Evolutionary conservation across 2,329 filamentous ascomycete species (phyloP).

Genomic region (Arthroderma sp.): DNA sequence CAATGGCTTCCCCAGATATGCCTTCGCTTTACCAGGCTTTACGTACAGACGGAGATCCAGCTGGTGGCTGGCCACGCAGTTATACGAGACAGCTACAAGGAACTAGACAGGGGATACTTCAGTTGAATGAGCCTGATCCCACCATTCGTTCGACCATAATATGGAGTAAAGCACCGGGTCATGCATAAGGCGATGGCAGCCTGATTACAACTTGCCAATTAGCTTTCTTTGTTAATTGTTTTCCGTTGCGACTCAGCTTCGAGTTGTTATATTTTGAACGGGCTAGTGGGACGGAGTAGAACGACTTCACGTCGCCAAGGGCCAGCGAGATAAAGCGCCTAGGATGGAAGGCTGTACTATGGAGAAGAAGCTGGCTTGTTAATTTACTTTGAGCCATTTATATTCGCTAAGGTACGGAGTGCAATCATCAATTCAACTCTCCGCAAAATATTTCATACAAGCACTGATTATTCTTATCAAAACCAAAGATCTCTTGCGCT

Average conservation of each 20-base stretch:
- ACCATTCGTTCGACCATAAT: not conserved
- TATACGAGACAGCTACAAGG: not conserved
- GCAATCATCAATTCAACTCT: too few relatives aligned
- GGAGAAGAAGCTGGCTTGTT: too few relatives aligned
- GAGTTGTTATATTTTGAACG: too few relatives aligned
- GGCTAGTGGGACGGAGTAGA: too few relatives aligned
- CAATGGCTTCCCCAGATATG: not conserved
- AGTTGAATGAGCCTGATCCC: not conserved
- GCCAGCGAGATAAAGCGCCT: too few relatives aligned
- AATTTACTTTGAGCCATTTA: too few relatives aligned
- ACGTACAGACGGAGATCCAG: not conserved
- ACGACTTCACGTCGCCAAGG: too few relatives aligned
- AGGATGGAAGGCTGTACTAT: too few relatives aligned
- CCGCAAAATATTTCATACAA: too few relatives aligned
- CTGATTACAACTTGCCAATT: not conserved
- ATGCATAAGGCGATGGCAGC: not conserved
- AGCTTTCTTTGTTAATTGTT: not conserved
- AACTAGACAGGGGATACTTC: not conserved
- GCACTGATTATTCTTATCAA: too few relatives aligned
- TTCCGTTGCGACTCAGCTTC: too few relatives aligned
- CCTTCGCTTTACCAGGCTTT: not conserved
- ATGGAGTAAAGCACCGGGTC: not conserved
- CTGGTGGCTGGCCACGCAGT: not conserved
- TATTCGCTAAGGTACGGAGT: too few relatives aligned
- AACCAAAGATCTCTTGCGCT: conserved; percentile 13